Evolutionary conservation across 2,329 filamentous ascomycete species (phyloP).

Genomic region (Parastagonospora avenae): DNA sequence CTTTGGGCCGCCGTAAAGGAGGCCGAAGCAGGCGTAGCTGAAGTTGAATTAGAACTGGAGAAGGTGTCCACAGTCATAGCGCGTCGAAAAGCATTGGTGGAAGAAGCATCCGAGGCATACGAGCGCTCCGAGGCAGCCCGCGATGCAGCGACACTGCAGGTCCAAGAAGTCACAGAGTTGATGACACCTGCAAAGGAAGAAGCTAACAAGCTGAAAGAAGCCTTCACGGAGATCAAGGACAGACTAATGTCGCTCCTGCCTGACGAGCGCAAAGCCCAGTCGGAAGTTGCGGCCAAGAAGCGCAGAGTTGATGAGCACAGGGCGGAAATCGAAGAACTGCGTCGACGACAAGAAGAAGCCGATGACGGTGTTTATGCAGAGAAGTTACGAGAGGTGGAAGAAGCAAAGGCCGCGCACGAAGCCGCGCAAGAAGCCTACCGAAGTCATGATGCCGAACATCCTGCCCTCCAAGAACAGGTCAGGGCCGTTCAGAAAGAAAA

Average conservation of each 20-base stretch:
- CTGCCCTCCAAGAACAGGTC: conserved; percentile 44
- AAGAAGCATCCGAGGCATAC: conserved; percentile 50
- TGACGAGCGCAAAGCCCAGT: conserved; percentile 69
- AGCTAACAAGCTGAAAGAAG: conserved; percentile 56
- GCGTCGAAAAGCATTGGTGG: conserved; percentile 52
- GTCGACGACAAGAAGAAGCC: conserved; percentile 62
- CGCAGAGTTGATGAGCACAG: conserved; percentile 49
- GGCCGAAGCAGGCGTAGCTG: conserved; percentile 62
- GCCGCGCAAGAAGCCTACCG: conserved; percentile 52
- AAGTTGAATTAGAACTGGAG: conserved; percentile 34
- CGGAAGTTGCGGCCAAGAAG: conserved; percentile 61
- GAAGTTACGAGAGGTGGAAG: conserved; percentile 64
- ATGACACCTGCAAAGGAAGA: conserved; percentile 54
- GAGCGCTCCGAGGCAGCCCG: conserved; percentile 51
- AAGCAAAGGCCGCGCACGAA: conserved; percentile 59
- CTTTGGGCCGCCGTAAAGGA: conserved; percentile 89
- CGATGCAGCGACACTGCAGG: conserved; percentile 42
- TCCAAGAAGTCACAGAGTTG: conserved; percentile 42
- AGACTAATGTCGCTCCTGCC: conserved; percentile 58
- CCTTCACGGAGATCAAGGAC: conserved; percentile 59
- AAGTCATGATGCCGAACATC: conserved; percentile 47
- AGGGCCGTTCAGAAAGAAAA: conserved; percentile 35
- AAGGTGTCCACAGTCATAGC: conserved; percentile 55
- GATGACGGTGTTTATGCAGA: conserved; percentile 72
- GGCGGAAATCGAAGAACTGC: conserved; percentile 59